phyloP scores from a whole-genome alignment of 306 rosid genomes.

The Prunus kanzakura region DNA sequence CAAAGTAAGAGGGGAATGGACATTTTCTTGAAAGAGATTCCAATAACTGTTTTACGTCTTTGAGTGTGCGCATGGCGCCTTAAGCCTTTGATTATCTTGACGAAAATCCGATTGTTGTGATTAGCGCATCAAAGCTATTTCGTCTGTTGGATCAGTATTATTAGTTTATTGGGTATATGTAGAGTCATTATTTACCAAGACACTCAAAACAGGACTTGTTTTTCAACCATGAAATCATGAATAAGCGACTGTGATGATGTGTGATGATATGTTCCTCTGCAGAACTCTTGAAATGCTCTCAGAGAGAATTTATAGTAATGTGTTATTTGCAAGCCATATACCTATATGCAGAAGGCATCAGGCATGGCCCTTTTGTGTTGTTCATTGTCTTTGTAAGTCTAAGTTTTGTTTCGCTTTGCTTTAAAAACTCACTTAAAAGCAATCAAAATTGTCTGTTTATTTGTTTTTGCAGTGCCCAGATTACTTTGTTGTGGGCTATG shows the following conservation, averaged over 20 bases:
- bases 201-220: background rate
- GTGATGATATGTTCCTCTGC: background rate
- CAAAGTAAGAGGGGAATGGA: too few species aligned
- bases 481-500: conserved; percentile 85
- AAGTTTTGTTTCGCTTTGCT: background rate
- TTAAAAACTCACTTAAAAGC: background rate
- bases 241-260: background rate
- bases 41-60: too few species aligned
- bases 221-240: background rate
- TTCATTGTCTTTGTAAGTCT: background rate
- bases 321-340: background rate
- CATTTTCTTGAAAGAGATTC: too few species aligned
- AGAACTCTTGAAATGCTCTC: background rate
- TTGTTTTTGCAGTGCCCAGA: conserved; percentile 73
- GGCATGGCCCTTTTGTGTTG: background rate
- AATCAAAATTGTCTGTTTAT: background rate
- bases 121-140: too few species aligned
- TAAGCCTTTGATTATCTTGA: too few species aligned
- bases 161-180: background rate
- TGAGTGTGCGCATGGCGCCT: too few species aligned
- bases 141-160: too few species aligned
- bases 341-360: background rate
- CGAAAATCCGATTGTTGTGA: too few species aligned
- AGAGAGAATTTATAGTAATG: background rate
- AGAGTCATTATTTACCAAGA: background rate